These are phyloP conservation scores for Tephrocybe sp. DNA, from an alignment of 768 basidiomycete genomes.

Conservation along the genomic window DNA sequence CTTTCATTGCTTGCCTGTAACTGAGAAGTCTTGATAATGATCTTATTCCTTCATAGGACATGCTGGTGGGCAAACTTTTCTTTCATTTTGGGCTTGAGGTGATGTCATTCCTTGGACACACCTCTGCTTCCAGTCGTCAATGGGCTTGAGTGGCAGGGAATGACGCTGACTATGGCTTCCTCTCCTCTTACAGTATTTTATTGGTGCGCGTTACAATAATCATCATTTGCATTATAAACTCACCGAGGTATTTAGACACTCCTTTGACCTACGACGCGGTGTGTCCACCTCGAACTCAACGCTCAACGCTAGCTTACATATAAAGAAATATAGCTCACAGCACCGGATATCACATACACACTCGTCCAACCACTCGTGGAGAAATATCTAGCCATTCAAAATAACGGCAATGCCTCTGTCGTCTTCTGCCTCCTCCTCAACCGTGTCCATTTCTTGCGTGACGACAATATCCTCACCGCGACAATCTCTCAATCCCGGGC, in stretches of 20 bases:
- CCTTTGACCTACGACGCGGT: conserved; percentile 83
- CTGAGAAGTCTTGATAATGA: background rate
- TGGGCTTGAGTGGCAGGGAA: too few relatives aligned
- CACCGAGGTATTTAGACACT: conserved; percentile 53
- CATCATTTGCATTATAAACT: background rate
- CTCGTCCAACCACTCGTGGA: conserved; percentile 86
- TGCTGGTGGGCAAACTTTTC: conserved; percentile 44
- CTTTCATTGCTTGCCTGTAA: background rate
- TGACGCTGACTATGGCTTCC: conserved; percentile 1
- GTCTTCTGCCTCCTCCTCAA: conserved; percentile 90
- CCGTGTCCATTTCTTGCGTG: conserved; percentile 80
- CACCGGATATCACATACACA: conserved; percentile 89
- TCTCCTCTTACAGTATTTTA: conserved; percentile 52
- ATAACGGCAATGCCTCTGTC: conserved; percentile 74
- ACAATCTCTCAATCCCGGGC: conserved; percentile 76
- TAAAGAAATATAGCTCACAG: conserved; percentile 54
- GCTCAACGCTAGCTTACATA: background rate
- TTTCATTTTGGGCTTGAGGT: background rate
- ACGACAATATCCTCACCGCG: conserved; percentile 68
- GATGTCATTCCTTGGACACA: background rate
- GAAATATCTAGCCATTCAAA: conserved; percentile 78
- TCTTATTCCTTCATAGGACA: conserved; percentile 44
- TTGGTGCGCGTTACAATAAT: conserved; percentile 47
- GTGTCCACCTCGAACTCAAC: conserved; percentile 20
- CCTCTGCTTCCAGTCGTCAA: too few relatives aligned